Base-by-base conservation (phyloP, 192 early-diverging fungal species). In the Dissophora globulifera region DNA sequence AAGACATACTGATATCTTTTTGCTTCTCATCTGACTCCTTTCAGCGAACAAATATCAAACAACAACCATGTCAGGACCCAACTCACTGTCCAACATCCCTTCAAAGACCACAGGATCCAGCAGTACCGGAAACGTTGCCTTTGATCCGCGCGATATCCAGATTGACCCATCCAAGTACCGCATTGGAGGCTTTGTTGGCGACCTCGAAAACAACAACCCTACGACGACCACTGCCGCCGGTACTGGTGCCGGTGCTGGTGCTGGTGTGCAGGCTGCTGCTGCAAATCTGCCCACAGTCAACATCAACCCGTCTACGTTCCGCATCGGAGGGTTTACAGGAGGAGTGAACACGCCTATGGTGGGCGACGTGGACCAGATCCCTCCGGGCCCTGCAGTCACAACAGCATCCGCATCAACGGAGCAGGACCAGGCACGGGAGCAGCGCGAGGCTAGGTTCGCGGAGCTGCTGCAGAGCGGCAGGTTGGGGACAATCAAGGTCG, bases 111-210 rank as follows among this genome's bases (percentile, higher is more conserved):
- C 20, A 4, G 35, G 43, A 17, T n/a, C 9, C 6, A 51, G 29
- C 19, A 12, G 43, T 25, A 17, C 16, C 22, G 27, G 16, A 12
- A 29, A 55, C 13, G 19, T 48, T 0, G 30, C 42, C 45, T 60
- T 69, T 30, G 67, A 69, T 17, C 48, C 67, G 2, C 47, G 49
- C 11, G 33, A 40, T 1, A 8, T 68, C 4, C 9, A 60, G 1
- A 13, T 11, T 1, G 45, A 58, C 48, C 54, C 33, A 15, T 25
- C 33, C n/a, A n/a, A 26, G 40, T 56, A 58, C 48, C 69, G 69
- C 38, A 43, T 72, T 11, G 69, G 69, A 16, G 69, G 69, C 22
- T 64, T 72, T 32, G 16, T 33, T 13, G 46, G 52, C 26, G 25
- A 33, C 0, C 25, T n/a, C 4, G 13, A 40, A 31, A 45, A n/a